Base-by-base conservation (phyloP, 257 asterid species). In the Forsythia suspensa region DNA sequence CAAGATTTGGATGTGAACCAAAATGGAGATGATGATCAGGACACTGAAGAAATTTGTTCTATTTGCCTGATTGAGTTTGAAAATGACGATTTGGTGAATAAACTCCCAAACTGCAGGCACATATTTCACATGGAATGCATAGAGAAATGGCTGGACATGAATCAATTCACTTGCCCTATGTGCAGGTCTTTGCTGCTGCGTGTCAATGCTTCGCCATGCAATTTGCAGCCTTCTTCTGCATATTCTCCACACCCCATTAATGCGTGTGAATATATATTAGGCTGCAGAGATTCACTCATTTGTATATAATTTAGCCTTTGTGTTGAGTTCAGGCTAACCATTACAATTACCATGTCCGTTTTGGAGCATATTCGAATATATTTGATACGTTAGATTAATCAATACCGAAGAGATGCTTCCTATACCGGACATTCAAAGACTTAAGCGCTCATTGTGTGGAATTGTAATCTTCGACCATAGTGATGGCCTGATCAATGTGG, bases 161-260 rank as follows among this genome's bases (percentile, higher is more conserved):
- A 84, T 59, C 90, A 80, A 66, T 90, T 89, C 82, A 92, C 92
- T 41, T 92, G 96, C 81, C 96, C 97, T 16, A 78, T 92, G 61
- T 92, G 97, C 81, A 79, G 94, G 81, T 83, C 87, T 65, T 73
- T 83, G 57, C 79, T 91, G n/a, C 38, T 89, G 78, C 86, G 71
- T 34, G n/a, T 21, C 34, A 65, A 65, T 68, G 39, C 85, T 73
- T 57, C 81, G 2, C 81, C 88, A 81, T 79, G 86, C 89, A 81
- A 80, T 68, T 44, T 16, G 16, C 18, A 20, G 76, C 51, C 38
- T 70, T 6, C 80, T 9, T 1, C 59, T 76, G 8, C 66, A 6
- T 57, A 36, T 5, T 57, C n/a, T n/a, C n/a, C n/a, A n/a, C n/a
- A n/a, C n/a, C n/a, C n/a, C n/a, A n/a, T n/a, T n/a, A n/a, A n/a